Conservation (phyloP, 1,139 yeast genomes). For the Torulaspora globosa region DNA sequence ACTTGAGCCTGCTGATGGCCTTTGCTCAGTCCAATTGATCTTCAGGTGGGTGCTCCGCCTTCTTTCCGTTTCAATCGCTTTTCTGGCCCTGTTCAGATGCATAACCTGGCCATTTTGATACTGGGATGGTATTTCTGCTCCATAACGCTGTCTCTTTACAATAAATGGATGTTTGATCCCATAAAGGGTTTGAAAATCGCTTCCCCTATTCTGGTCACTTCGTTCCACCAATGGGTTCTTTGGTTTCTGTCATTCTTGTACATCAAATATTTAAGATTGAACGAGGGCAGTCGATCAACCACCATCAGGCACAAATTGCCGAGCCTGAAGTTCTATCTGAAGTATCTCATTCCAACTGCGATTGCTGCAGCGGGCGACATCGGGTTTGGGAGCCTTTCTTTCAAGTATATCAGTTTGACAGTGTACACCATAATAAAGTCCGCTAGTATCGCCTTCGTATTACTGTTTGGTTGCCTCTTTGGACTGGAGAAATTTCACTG, state of each 20-base stretch:
- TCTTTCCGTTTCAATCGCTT: conserved; percentile 1
- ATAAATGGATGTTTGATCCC: conserved; percentile 93
- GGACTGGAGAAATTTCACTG: conserved; percentile 67
- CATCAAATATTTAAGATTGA: conserved; percentile 17
- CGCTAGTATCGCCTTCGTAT: conserved; percentile 78
- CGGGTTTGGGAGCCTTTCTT: conserved; percentile 84
- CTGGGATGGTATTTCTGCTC: conserved; percentile 56
- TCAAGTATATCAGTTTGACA: conserved; percentile 71
- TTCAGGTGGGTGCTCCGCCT: neutral
- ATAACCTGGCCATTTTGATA: conserved; percentile 24
- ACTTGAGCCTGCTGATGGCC: neutral
- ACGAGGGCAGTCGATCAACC: conserved; percentile 5
- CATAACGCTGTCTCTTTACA: conserved; percentile 76
- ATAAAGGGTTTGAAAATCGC: conserved; percentile 61
- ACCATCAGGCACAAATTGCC: neutral
- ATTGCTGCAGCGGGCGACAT: conserved; percentile 89
- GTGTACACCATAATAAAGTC: conserved; percentile 93
- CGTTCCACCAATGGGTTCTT: conserved; percentile 77
- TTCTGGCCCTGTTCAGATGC: conserved; percentile 5
- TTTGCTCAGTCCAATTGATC: neutral
- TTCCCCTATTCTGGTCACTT: conserved; percentile 79
- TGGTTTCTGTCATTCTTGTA: conserved; percentile 35
- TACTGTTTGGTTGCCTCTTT: conserved; percentile 78
- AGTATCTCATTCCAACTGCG: conserved; percentile 76
- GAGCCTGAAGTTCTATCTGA: conserved; percentile 41